phyloP scores from a whole-genome alignment of 2,329 filamentous ascomycete genomes.

The Metarhizium anisopliae region DNA sequence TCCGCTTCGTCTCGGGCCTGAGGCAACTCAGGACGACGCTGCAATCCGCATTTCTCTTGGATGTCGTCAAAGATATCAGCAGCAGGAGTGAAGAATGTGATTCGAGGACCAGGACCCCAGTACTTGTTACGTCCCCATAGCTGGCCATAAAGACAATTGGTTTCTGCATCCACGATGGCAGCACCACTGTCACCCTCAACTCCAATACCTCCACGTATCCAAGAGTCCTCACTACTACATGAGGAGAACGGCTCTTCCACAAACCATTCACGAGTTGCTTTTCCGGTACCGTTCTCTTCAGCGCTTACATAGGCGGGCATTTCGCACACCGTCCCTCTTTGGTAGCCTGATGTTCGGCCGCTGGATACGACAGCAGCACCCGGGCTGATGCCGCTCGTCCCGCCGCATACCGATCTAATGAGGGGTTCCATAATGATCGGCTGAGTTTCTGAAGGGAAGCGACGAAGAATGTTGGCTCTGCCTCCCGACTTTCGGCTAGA shows the following conservation, averaged over 20 bases:
- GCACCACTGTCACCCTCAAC: constrained; percentile 36
- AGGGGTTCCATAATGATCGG: constrained; percentile 22
- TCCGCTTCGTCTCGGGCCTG: constrained; percentile 31
- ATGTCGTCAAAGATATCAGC: constrained; percentile 36
- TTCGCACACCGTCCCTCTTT: constrained; percentile 33
- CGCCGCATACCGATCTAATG: constrained; percentile 11
- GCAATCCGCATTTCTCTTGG: constrained; percentile 32
- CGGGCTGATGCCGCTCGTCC: no score
- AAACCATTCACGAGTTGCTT: constrained; percentile 36
- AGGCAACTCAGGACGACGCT: constrained; percentile 29
- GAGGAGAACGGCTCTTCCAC: constrained; percentile 28
- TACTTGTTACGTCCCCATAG: constrained; percentile 36
- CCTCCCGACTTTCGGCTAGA: constrained; percentile 15
- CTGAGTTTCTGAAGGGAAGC: constrained; percentile 26
- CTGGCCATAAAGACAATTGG: constrained; percentile 29
- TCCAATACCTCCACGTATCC: constrained; percentile 37
- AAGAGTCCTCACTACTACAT: constrained; percentile 30
- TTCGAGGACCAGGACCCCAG: constrained; percentile 30
- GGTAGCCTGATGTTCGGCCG: constrained; percentile 33
- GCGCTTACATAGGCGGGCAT: constrained; percentile 33
- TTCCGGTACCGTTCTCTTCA: constrained; percentile 29
- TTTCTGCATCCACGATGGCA: constrained; percentile 31
- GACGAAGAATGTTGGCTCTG: constrained; percentile 31
- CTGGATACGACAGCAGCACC: constrained; percentile 29
- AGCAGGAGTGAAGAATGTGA: constrained; percentile 35